Evolutionary conservation across 768 basidiomycete genomes (phyloP).

Genomic region (Lentinula aciculospora): DNA sequence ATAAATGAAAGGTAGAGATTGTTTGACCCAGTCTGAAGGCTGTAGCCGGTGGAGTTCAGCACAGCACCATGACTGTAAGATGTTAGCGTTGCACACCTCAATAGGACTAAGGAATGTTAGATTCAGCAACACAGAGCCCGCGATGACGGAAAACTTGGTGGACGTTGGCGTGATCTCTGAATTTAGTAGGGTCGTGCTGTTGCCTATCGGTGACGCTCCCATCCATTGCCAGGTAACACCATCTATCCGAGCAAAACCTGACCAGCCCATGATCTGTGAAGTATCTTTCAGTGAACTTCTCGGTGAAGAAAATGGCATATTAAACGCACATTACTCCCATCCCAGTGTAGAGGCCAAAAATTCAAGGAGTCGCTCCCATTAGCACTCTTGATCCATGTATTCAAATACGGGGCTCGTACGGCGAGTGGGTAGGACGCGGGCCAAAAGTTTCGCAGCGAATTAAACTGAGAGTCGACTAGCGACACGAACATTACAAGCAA

Average conservation of each 20-base stretch:
- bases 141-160: conserved; percentile 36
- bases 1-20: conserved; percentile 28
- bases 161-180: conserved; percentile 12
- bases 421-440: conserved; percentile 19
- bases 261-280: conserved; percentile 9
- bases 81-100: conserved; percentile 8
- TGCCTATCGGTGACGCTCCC: conserved; percentile 8
- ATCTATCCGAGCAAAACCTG: conserved; percentile 10
- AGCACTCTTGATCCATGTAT: conserved; percentile 9
- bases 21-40: conserved; percentile 15
- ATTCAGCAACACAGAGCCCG: conserved; percentile 45
- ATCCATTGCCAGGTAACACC: conserved; percentile 8
- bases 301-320: neutral
- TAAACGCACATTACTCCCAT: conserved; percentile 2
- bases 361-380: neutral
- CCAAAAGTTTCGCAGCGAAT: conserved; percentile 3
- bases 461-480: conserved; percentile 5
- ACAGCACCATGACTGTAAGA: neutral
- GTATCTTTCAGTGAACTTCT: neutral
- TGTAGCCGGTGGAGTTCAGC: neutral
- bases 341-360: conserved; percentile 13
- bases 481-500: neutral
- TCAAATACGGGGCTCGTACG: conserved; percentile 19
- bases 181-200: conserved; percentile 4
- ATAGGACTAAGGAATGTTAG: conserved; percentile 42